A percentile compares a stretch with the other conserved stretches of the same genome.
Conservation (phyloP, 441 rosid species). For the Aquilaria agallochum region DNA sequence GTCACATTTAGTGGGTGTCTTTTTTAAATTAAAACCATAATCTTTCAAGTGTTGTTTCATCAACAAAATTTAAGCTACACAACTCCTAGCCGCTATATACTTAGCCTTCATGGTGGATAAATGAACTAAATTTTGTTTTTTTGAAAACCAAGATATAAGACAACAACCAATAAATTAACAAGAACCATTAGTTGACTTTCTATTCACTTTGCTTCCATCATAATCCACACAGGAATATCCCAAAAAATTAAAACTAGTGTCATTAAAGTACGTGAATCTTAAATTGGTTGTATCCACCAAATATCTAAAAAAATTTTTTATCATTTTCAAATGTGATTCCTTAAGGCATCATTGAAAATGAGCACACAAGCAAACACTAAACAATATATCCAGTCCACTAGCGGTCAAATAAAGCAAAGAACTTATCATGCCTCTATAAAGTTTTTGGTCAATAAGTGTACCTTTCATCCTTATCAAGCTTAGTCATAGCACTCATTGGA, state of each 20-base stretch:
- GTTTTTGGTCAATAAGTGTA: too few species aligned
- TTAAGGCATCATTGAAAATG: too few species aligned
- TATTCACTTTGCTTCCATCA: neutral
- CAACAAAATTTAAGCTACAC: neutral
- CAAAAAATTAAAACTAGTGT: too few species aligned
- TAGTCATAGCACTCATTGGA: neutral
- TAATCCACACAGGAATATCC: neutral
- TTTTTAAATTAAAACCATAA: too few species aligned
- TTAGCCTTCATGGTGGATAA: neutral
- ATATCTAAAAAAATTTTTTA: neutral
- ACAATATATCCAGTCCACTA: too few species aligned
- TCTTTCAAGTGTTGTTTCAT: too few species aligned
- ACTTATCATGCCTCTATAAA: too few species aligned
- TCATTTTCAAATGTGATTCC: too few species aligned
- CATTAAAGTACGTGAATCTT: neutral
- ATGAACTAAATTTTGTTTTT: neutral
- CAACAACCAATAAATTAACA: neutral
- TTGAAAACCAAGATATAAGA: neutral
- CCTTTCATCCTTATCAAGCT: neutral
- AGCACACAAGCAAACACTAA: too few species aligned
- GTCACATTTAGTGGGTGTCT: too few species aligned
- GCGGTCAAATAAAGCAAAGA: too few species aligned
- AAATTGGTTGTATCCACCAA: neutral
- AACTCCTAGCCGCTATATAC: conserved; percentile 1
- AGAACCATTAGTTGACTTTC: neutral